Evolutionary conservation across 352 stramenopile genomes (phyloP), one percentile per base, ranked within the genome.

Genomic region (Globisporangium splendens): DNA sequence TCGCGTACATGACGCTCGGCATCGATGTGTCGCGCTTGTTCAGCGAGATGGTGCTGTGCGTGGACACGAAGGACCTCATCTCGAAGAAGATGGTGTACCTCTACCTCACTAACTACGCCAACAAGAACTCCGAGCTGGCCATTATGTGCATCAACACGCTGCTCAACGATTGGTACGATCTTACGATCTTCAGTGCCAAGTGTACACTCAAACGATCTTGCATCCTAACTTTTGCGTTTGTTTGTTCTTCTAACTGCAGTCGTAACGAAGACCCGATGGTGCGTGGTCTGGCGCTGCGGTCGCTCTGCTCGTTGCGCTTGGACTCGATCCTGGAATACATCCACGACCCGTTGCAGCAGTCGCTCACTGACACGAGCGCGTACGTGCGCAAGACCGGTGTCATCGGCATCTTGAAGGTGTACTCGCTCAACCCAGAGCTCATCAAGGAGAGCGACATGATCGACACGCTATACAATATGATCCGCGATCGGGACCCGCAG

Each of bases 71-170:
- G 50, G 97, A 99, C 83, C 86, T 99, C 13, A 98, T 99, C 51
- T 96, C 98, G 31, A 99, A 99, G 82, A 99, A 99, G 72, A 99
- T 99, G 97, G 96, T 99, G 18, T 99, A 99, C 66, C 82, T 99
- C n/a, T 99, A 99, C 72, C 78, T 99, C 22, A 98, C 95, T 68
- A 99, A 98, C 70, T 99, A 99, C 78, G 98, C 98, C 7, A 86
- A 97, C 59, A 96, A 96, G 61, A 98, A 99, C 77, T 97, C 96
- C 38, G 97, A 99, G 56, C 79, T 99, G 57, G 97, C 97, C 39
- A 98, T 99, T 71, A 99, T 99, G 91, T 99, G 95, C 72, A 99
- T 99, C 68, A 99, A 99, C 81, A 99, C 97, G 51, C 80, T 99
- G 47, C 82, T 98, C n/a, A 98, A 98, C 60, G 98, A 99, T 75